Evolutionary conservation across 2,329 filamentous ascomycete species (phyloP).

Genomic region (Fusarium lyarnte): DNA sequence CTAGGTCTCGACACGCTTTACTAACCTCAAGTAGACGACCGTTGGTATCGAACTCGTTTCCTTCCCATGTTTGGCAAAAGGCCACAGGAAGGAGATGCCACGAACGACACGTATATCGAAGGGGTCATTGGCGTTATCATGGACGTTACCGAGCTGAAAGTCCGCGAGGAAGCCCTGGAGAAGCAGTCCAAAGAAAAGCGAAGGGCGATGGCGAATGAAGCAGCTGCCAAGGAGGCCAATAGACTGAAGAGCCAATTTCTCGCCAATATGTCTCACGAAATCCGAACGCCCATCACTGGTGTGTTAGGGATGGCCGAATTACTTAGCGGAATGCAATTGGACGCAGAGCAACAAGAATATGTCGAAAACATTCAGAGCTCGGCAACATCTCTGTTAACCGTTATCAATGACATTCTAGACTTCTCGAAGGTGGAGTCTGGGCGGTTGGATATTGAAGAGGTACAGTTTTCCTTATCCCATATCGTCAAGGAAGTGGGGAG

Average conservation of each 20-base stretch:
- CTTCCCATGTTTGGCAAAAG: conserved; percentile 71
- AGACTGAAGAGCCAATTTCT: conserved; percentile 83
- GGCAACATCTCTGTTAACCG: conserved; percentile 81
- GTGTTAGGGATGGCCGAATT: conserved; percentile 84
- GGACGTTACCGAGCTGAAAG: conserved; percentile 78
- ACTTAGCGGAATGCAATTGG: conserved; percentile 72
- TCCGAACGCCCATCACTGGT: conserved; percentile 80
- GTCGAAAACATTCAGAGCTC: conserved; percentile 82
- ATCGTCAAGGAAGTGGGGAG: conserved; percentile 83
- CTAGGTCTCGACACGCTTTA: neutral
- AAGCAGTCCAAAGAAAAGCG: conserved; percentile 75
- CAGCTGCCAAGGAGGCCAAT: conserved; percentile 82
- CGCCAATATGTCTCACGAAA: conserved; percentile 85
- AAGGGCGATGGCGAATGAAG: conserved; percentile 76
- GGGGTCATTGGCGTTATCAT: conserved; percentile 83
- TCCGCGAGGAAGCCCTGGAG: conserved; percentile 58
- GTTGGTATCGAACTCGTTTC: conserved; percentile 77
- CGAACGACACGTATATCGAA: conserved; percentile 63
- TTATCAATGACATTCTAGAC: conserved; percentile 92
- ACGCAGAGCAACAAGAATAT: conserved; percentile 77
- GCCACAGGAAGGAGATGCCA: conserved; percentile 59
- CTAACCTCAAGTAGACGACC: conserved; percentile 55
- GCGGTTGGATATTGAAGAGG: conserved; percentile 79
- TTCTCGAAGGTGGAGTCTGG: conserved; percentile 89
- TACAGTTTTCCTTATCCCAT: conserved; percentile 79